These are phyloP conservation scores for Dimargaris xerosporica DNA, from an alignment of 192 early-diverging fungal species.

Conservation along the genomic window DNA sequence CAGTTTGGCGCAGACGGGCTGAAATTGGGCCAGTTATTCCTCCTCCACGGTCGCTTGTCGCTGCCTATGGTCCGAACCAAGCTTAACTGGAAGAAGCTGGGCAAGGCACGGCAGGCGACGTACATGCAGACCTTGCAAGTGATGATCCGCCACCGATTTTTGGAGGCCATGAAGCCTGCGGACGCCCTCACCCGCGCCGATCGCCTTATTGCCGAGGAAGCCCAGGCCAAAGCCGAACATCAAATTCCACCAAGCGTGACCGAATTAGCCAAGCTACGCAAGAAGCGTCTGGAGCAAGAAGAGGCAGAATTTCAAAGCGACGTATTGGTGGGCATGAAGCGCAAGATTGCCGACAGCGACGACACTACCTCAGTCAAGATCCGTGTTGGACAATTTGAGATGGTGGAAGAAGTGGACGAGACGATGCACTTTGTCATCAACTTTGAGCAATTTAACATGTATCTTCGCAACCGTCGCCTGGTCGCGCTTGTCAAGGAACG, in stretches of 20 bases:
- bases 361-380: conserved; percentile 1
- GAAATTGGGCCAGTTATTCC: conserved; percentile 27
- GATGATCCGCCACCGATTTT: conserved; percentile 44
- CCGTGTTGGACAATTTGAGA: conserved; percentile 5
- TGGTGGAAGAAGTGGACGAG: conserved; percentile 26
- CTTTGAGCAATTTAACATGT: conserved; percentile 44
- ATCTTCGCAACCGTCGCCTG: conserved; percentile 51
- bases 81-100: conserved; percentile 15
- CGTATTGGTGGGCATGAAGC: conserved; percentile 35
- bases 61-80: conserved; percentile 17
- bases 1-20: conserved; percentile 41
- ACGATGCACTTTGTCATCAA: conserved; percentile 49
- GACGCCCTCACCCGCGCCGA: conserved; percentile 46
- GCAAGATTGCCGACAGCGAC: conserved; percentile 13
- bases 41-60: conserved; percentile 25
- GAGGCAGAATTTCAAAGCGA: conserved; percentile 29
- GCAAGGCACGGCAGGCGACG: conserved; percentile 14
- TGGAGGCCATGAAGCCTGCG: conserved; percentile 36
- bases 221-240: conserved; percentile 35
- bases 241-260: conserved; percentile 40
- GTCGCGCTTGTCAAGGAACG: conserved; percentile 37
- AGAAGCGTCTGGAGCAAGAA: conserved; percentile 25
- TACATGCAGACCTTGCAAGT: conserved; percentile 19
- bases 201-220: conserved; percentile 42
- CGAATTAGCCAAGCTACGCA: conserved; percentile 36